phyloP scores from a whole-genome alignment of 2,329 filamentous ascomycete genomes.

The Pestalotiopsis sp. region DNA sequence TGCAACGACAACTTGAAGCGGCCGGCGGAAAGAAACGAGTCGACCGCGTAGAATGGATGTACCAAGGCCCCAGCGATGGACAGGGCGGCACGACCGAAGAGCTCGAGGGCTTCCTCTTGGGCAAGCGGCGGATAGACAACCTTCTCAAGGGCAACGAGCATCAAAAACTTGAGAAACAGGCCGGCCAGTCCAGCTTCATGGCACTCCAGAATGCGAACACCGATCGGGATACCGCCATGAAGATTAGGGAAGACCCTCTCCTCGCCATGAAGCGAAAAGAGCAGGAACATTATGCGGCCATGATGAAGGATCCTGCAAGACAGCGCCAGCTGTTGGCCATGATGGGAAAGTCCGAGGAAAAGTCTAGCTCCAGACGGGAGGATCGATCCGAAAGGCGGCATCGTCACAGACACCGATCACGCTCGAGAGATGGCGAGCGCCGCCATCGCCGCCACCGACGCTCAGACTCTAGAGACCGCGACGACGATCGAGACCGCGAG shows the following conservation, averaged over 20 bases:
- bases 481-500: constrained; percentile 39
- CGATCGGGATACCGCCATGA: constrained; percentile 77
- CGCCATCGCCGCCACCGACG: constrained; percentile 39
- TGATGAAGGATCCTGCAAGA: constrained; percentile 77
- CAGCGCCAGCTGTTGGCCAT: constrained; percentile 67
- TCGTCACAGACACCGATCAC: constrained; percentile 39
- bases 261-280: constrained; percentile 93
- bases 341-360: constrained; percentile 57
- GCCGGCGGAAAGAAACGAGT: constrained; percentile 80
- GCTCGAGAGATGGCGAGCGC: constrained; percentile 40
- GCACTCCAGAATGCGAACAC: constrained; percentile 71
- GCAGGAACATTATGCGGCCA: constrained; percentile 75
- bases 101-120: constrained; percentile 89
- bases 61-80: constrained; percentile 80
- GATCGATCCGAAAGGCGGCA: constrained; percentile 45
- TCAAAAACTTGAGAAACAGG: constrained; percentile 78
- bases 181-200: constrained; percentile 61
- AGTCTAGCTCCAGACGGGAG: constrained; percentile 39
- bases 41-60: constrained; percentile 97
- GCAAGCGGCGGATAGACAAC: constrained; percentile 88
- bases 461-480: constrained; percentile 38
- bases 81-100: constrained; percentile 81
- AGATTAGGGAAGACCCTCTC: constrained; percentile 89
- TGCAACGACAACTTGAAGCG: constrained; percentile 86
- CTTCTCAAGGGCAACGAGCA: constrained; percentile 77